Percentiles rank a stretch among this genome's conserved stretches.
These are phyloP conservation scores for Paspalum notatum DNA, from an alignment of 176 grass and related monocot species.

Conservation along the genomic window DNA sequence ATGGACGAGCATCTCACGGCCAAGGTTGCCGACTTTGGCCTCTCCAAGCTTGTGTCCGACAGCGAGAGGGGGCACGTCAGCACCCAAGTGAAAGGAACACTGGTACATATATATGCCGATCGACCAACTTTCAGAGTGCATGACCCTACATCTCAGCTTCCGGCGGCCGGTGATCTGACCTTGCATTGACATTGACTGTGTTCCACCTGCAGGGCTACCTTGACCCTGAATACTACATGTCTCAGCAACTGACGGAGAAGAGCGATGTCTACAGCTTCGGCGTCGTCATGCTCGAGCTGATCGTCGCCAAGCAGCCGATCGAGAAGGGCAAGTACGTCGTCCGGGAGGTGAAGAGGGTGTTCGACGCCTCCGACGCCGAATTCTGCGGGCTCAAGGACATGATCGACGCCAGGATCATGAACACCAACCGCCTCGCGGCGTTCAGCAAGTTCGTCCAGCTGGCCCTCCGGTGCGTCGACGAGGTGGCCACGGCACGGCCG, in stretches of 20 bases:
- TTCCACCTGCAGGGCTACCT: constrained; percentile 78
- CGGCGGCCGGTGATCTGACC: constrained; percentile 4
- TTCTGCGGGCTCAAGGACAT: constrained; percentile 80
- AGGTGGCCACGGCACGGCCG: constrained; percentile 55
- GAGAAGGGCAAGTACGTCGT: constrained; percentile 93
- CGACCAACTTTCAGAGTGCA: not conserved
- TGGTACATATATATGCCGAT: constrained; percentile 42
- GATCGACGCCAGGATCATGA: constrained; percentile 65
- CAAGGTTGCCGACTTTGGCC: constrained; percentile 97
- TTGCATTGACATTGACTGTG: not conserved
- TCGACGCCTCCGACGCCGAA: constrained; percentile 59
- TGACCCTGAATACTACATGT: constrained; percentile 95
- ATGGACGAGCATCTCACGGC: constrained; percentile 92
- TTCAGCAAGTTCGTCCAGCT: constrained; percentile 82
- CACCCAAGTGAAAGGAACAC: constrained; percentile 91
- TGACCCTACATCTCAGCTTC: not conserved
- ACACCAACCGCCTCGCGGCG: constrained; percentile 56
- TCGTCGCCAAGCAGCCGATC: constrained; percentile 76
- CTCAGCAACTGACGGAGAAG: constrained; percentile 88
- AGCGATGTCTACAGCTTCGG: constrained; percentile 98
- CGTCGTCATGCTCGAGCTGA: constrained; percentile 93
- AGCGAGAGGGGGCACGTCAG: constrained; percentile 76
- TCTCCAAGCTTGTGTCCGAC: constrained; percentile 80
- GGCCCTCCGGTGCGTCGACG: constrained; percentile 71
- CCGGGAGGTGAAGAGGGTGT: constrained; percentile 59